Evolutionary conservation across 2,329 filamentous ascomycete species (phyloP).

Genomic region (Calonectria hawksworthii): DNA sequence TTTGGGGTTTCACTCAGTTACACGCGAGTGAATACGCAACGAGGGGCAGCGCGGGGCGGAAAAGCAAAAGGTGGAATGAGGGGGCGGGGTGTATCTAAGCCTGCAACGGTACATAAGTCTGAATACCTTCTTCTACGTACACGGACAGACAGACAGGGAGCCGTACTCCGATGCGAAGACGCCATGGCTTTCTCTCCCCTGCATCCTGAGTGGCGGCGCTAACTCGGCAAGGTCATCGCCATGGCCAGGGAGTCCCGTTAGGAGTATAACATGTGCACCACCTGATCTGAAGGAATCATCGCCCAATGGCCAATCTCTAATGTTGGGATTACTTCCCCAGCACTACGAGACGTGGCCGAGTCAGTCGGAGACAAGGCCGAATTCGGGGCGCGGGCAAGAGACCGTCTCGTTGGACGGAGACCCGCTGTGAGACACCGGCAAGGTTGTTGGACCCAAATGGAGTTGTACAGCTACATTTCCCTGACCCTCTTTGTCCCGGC

Average conservation of each 20-base stretch:
- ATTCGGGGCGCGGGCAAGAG: constrained; percentile 19
- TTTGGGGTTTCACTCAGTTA: neutral
- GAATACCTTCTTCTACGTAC: constrained; percentile 7
- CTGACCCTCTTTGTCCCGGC: neutral
- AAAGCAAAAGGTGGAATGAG: constrained; percentile 29
- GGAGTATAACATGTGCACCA: neutral
- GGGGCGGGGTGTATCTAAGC: constrained; percentile 9
- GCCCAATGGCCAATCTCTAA: neutral
- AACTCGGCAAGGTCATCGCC: constrained; percentile 16
- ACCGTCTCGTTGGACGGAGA: constrained; percentile 11
- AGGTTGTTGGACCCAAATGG: constrained; percentile 11
- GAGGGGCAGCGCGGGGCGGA: constrained; percentile 16
- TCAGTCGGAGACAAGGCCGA: constrained; percentile 28
- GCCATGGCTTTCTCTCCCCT: constrained; percentile 16
- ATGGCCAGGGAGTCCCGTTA: neutral
- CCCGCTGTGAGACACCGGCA: constrained; percentile 14
- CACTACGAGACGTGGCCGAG: neutral
- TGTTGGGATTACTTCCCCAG: constrained; percentile 1
- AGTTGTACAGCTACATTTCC: constrained; percentile 17
- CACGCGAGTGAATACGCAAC: neutral
- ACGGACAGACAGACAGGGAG: neutral
- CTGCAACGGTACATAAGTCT: neutral
- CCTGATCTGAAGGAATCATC: constrained; percentile 14
- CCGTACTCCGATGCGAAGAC: neutral
- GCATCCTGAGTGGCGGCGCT: neutral